Conservation (phyloP, 2,329 filamentous ascomycete genomes). For the Mycocentrospora acerina region DNA sequence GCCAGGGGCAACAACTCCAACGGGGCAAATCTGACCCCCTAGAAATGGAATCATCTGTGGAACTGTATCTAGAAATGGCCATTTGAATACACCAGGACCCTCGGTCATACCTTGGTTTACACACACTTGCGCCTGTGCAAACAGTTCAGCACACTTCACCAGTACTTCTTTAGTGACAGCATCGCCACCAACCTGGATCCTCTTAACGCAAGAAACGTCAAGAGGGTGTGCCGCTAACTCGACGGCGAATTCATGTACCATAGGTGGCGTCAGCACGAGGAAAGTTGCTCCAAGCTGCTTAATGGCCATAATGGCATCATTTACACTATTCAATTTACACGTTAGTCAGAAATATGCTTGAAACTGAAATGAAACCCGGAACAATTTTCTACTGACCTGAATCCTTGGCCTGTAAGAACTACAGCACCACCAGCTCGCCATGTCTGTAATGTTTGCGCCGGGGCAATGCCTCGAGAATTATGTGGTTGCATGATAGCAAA, state of each 20-base stretch:
- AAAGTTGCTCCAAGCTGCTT: slow-evolving; percentile 1
- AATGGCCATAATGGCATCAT: slow-evolving; percentile 1
- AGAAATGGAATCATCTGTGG: neutral
- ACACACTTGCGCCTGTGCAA: slow-evolving; percentile 1
- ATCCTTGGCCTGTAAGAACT: neutral
- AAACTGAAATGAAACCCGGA: no score
- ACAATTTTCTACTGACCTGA: no score
- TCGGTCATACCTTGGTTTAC: slow-evolving; percentile 2
- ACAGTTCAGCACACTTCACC: slow-evolving; percentile 1
- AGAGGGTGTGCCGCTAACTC: neutral
- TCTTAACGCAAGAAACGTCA: neutral
- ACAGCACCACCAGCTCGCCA: slow-evolving; percentile 2
- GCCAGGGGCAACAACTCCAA: slow-evolving; percentile 1
- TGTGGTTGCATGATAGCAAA: slow-evolving; percentile 1
- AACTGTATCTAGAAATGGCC: slow-evolving; percentile 1
- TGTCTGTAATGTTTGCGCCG: slow-evolving; percentile 2
- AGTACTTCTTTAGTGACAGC: slow-evolving; percentile 1
- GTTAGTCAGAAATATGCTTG: no score
- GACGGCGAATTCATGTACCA: slow-evolving; percentile 1
- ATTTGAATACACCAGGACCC: neutral
- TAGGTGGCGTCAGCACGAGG: slow-evolving; percentile 2
- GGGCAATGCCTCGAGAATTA: slow-evolving; percentile 1
- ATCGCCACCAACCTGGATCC: slow-evolving; percentile 3
- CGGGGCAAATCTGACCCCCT: slow-evolving; percentile 1
- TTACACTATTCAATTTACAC: neutral